Base-by-base conservation (phyloP, 352 stramenopile species). In the Phytophthora rubi region DNA sequence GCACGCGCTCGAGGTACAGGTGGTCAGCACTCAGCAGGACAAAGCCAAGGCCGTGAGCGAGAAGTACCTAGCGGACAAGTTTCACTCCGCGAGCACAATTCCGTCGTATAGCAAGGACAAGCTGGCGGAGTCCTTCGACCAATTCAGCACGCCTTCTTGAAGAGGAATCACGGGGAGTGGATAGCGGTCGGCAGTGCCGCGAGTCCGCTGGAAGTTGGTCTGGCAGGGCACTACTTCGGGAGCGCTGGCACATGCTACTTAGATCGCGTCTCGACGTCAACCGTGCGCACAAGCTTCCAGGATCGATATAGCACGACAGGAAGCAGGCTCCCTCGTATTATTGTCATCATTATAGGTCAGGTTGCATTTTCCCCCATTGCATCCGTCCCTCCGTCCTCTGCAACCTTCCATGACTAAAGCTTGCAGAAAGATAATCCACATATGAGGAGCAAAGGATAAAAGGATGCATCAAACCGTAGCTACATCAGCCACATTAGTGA, bases 41-140 rank as follows among this genome's bases (percentile, higher is more conserved):
- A 93, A 93, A 70, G 87, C 82, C 13, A 93, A 93, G 63, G 88
- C 88, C 10, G 80, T 95, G 55, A 95, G 84, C 53, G 88, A 95
- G 66, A 95, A 95, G 68, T 95, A 92, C 56, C 54, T 91, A 53
- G 70, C 70, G 4, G 83, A 92, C 21, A 92, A 92, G 58, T 91
- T 90, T 57, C 73, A 83, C 35, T 65, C 72, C 30, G 83, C 79
- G 8, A 91, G 83, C 47, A 73, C 76, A 35, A 77, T 89, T 47
- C 61, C 80, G 26, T 72, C 82, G 4, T 79, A 82, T 3, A 77
- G 82, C 44, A 75, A 89, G 28, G 58, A 58, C 4, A 66, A 72
- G 61, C 60, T 91, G 7, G 71, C 81, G 62, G 65, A 88, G 42
- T 91, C 83, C 3, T 91, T 93, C 39, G 42, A 57, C n/a, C 57